A percentile compares a stretch with the other conserved stretches of the same genome.
Conservation (phyloP, 2,329 filamentous ascomycete genomes). For the Tricladium varicosporioides region DNA sequence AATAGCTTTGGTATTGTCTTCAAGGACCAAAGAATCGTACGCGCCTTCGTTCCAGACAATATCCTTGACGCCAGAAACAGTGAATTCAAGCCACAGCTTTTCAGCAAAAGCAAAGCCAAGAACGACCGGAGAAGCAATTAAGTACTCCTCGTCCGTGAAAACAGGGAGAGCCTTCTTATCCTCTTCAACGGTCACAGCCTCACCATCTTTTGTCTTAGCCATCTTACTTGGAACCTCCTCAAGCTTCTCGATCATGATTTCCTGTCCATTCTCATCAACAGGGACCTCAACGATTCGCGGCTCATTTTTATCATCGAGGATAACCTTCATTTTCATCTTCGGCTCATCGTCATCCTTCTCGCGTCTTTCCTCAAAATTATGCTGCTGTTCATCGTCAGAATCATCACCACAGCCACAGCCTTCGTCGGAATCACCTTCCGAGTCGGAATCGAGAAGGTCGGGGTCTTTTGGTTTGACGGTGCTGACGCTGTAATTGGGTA, state of each 20-base stretch:
- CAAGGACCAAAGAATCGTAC: slow-evolving; percentile 77
- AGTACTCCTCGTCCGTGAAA: slow-evolving; percentile 79
- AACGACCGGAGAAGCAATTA: slow-evolving; percentile 81
- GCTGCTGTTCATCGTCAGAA: slow-evolving; percentile 31
- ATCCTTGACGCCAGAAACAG: slow-evolving; percentile 73
- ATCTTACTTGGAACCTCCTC: slow-evolving; percentile 45
- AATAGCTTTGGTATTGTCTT: slow-evolving; percentile 58
- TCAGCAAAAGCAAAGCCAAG: slow-evolving; percentile 85
- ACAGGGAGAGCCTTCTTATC: slow-evolving; percentile 41
- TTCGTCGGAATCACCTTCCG: slow-evolving; percentile 41
- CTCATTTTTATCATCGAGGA: slow-evolving; percentile 47
- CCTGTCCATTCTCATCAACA: slow-evolving; percentile 53
- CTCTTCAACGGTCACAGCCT: slow-evolving; percentile 21
- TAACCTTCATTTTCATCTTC: slow-evolving; percentile 36
- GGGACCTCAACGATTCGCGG: slow-evolving; percentile 52
- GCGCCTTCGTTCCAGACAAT: slow-evolving; percentile 83
- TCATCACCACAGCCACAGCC: slow-evolving; percentile 42
- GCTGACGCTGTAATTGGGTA: slow-evolving; percentile 81
- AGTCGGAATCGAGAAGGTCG: slow-evolving; percentile 53
- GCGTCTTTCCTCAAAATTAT: slow-evolving; percentile 19
- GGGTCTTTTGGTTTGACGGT: slow-evolving; percentile 71
- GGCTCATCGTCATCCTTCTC: slow-evolving; percentile 29
- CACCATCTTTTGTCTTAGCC: slow-evolving; percentile 24
- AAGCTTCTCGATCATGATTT: slow-evolving; percentile 55
- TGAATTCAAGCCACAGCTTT: slow-evolving; percentile 88